These are phyloP conservation scores for Trichoderma virens DNA, from an alignment of 495 filamentous ascomycete species.

Conservation along the genomic window DNA sequence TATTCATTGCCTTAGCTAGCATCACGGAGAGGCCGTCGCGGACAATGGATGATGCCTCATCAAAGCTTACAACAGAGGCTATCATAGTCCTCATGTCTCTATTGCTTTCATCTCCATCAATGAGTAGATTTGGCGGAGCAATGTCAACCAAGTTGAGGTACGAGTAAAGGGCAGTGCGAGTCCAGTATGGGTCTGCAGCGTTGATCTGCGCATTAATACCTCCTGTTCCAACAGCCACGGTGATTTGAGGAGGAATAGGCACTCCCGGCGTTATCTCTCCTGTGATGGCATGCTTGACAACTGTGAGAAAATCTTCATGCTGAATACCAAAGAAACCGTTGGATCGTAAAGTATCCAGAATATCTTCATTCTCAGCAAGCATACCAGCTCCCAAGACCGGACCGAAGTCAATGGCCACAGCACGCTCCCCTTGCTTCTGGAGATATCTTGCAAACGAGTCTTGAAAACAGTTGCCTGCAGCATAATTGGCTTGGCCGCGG, in stretches of 20 bases:
- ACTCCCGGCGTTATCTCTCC: not conserved
- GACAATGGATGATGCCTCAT: conserved; percentile 9
- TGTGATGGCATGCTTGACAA: conserved; percentile 20
- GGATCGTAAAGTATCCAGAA: conserved; percentile 19
- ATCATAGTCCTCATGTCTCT: conserved; percentile 2
- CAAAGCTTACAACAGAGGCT: not conserved
- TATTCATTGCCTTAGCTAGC: conserved; percentile 23
- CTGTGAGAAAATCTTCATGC: conserved; percentile 19
- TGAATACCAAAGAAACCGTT: conserved; percentile 21
- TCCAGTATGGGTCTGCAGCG: conserved; percentile 27
- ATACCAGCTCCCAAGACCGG: conserved; percentile 26
- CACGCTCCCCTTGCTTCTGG: conserved; percentile 21
- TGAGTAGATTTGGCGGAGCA: not conserved
- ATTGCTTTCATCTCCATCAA: not conserved
- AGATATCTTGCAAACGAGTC: conserved; percentile 34
- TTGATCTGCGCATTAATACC: conserved; percentile 23
- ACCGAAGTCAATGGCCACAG: conserved; percentile 40
- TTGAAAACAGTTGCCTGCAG: conserved; percentile 46
- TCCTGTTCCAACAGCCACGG: conserved; percentile 24
- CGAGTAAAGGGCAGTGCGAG: conserved; percentile 24
- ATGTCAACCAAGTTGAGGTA: conserved; percentile 26
- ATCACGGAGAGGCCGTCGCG: conserved; percentile 16
- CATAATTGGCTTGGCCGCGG: conserved; percentile 46
- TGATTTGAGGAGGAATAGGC: conserved; percentile 20
- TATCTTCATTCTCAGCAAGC: conserved; percentile 17